Conservation (phyloP, 2,329 filamentous ascomycete species). For the Xylaria sp. region DNA sequence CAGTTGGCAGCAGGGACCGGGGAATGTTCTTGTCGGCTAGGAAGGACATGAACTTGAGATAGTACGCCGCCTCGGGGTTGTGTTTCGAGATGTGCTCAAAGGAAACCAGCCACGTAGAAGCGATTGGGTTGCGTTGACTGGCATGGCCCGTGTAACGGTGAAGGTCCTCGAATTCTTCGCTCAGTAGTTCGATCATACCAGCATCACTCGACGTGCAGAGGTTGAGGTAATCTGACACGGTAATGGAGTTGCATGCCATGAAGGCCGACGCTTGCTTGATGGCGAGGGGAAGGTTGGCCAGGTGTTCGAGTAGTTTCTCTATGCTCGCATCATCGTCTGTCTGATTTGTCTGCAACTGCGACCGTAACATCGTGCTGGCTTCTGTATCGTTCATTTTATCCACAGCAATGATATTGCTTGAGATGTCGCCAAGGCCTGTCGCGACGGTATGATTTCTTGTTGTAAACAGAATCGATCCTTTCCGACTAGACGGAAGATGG, state of each 20-base stretch:
- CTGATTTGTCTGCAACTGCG: neutral
- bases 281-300: slow-evolving; percentile 33
- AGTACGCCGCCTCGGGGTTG: slow-evolving; percentile 2
- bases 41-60: slow-evolving; percentile 24
- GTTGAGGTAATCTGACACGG: slow-evolving; percentile 26
- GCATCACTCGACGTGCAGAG: slow-evolving; percentile 23
- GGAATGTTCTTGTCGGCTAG: slow-evolving; percentile 21
- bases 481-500: slow-evolving; percentile 30
- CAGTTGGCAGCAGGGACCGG: neutral
- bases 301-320: slow-evolving; percentile 27
- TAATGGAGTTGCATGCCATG: slow-evolving; percentile 25
- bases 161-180: slow-evolving; percentile 30
- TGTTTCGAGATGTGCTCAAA: slow-evolving; percentile 1
- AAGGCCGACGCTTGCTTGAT: slow-evolving; percentile 35
- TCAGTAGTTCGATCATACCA: slow-evolving; percentile 25
- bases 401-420: neutral
- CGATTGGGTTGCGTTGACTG: slow-evolving; percentile 3
- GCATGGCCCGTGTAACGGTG: slow-evolving; percentile 25
- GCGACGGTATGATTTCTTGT: neutral
- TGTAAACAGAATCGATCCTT: slow-evolving; percentile 6
- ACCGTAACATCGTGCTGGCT: neutral
- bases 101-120: slow-evolving; percentile 6
- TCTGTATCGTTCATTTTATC: neutral
- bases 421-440: neutral
- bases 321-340: slow-evolving; percentile 2